A percentile compares a stretch with the other conserved stretches of the same genome.
phyloP scores from a whole-genome alignment of 225 moss, liverwort and hornwort genomes.

The Rhytidiadelphus loreus region DNA sequence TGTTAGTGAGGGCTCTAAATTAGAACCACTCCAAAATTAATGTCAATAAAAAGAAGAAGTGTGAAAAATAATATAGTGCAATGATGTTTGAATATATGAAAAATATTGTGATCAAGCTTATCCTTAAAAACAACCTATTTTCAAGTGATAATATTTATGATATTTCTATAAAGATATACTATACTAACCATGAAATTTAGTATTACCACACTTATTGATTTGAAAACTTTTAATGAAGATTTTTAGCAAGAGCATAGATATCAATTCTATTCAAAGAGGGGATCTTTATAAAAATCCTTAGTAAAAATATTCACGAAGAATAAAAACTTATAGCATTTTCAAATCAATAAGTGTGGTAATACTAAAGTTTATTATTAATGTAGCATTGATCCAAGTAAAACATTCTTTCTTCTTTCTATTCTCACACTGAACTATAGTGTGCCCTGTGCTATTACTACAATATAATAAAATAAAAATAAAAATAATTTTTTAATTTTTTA shows the following conservation, averaged over 20 bases:
- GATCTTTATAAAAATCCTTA: not conserved
- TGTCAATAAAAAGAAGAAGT: not conserved
- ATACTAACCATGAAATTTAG: not conserved
- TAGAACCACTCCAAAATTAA: not conserved
- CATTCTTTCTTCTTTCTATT: not conserved
- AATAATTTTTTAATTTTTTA: too few relatives aligned
- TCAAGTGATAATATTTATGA: not conserved
- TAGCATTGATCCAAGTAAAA: not conserved
- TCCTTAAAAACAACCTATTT: not conserved
- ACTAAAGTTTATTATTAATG: not conserved
- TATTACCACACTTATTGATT: not conserved
- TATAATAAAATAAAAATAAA: too few relatives aligned
- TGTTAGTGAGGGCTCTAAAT: not conserved
- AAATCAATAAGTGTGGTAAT: not conserved
- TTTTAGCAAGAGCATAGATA: not conserved
- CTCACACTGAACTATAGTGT: too few relatives aligned
- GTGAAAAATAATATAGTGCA: not conserved
- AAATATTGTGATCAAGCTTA: not conserved
- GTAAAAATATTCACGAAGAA: not conserved
- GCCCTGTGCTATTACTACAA: too few relatives aligned
- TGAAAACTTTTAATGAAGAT: not conserved
- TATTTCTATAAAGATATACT: not conserved
- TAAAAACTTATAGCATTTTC: not conserved
- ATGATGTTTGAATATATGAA: not conserved
- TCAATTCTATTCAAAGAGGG: not conserved